Evolutionary conservation across 163 green algal species (phyloP).

Genomic region (Prototheca stagnorum): DNA sequence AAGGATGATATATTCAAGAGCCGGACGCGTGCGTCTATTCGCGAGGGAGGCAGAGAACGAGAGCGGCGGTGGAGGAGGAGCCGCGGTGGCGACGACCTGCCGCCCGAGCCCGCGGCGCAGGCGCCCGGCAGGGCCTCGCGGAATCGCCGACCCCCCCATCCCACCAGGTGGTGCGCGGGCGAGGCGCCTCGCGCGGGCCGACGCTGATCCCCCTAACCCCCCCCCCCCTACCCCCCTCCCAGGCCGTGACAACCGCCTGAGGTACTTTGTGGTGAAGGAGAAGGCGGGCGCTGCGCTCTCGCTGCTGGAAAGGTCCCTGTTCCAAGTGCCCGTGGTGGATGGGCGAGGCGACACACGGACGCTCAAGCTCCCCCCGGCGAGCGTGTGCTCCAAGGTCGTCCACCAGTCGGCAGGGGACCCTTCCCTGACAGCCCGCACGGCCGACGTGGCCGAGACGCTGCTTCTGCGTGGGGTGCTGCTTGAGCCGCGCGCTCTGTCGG

Average conservation of each 20-base stretch:
- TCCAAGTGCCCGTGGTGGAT: constrained; percentile 4
- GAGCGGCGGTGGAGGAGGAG: no score
- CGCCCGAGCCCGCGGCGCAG: no score
- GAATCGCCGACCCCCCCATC: no score
- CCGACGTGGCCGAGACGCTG: neutral
- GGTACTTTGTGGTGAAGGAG: constrained; percentile 9
- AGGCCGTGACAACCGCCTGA: constrained; percentile 4
- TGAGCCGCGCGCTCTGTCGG: neutral
- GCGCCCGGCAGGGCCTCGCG: no score
- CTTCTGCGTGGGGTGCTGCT: neutral
- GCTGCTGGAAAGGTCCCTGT: constrained; percentile 2
- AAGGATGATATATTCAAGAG: no score
- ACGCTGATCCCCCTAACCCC: no score
- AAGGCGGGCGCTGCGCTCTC: neutral
- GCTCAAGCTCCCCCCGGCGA: constrained; percentile 5
- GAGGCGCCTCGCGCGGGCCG: no score
- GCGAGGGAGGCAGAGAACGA: no score
- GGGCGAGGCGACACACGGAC: neutral
- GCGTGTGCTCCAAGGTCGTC: constrained; percentile 11
- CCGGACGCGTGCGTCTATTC: no score
- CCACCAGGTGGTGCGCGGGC: no score
- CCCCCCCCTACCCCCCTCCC: no score
- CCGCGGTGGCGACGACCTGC: no score
- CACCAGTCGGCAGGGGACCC: neutral
- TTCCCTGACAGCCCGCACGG: neutral